A percentile compares a stretch with the other conserved stretches of the same genome.
These are phyloP conservation scores for Scleroderma citrinum DNA, from an alignment of 768 basidiomycete genomes.

Conservation along the genomic window DNA sequence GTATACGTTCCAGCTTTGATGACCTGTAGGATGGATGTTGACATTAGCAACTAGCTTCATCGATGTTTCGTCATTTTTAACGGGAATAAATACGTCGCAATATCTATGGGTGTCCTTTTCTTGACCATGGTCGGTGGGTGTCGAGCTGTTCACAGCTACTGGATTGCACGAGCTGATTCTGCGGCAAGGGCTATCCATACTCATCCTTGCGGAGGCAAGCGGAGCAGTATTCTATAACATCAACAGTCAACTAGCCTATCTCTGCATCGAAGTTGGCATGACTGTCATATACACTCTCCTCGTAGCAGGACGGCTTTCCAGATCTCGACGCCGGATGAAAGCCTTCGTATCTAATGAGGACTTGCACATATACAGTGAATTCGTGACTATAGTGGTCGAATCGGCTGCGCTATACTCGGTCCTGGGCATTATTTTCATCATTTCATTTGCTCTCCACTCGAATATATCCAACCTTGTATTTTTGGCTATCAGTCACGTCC, in stretches of 20 bases:
- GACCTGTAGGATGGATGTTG: not conserved
- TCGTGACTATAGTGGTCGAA: constrained; percentile 31
- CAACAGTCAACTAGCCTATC: constrained; percentile 21
- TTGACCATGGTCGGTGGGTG: constrained; percentile 12
- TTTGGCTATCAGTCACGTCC: constrained; percentile 27
- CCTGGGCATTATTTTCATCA: constrained; percentile 26
- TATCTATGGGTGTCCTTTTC: constrained; percentile 11
- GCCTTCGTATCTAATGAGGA: constrained; percentile 11
- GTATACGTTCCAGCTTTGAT: constrained; percentile 3
- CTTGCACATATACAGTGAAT: constrained; percentile 19
- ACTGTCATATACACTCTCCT: constrained; percentile 28
- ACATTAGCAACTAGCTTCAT: not conserved
- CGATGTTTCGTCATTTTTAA: constrained; percentile 14
- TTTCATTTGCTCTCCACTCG: constrained; percentile 20
- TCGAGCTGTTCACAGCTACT: not conserved
- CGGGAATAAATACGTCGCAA: constrained; percentile 8
- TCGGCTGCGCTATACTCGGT: constrained; percentile 26
- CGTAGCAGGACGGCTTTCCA: constrained; percentile 24
- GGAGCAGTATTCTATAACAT: constrained; percentile 14
- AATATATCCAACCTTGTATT: constrained; percentile 29
- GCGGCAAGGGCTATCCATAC: constrained; percentile 11
- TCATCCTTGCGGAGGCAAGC: constrained; percentile 8
- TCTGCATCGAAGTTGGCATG: constrained; percentile 23
- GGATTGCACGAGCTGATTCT: not conserved
- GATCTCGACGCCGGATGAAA: constrained; percentile 12